Evolutionary conservation across 495 filamentous ascomycete genomes (phyloP), one percentile per base, ranked within the genome.

Genomic region (Podospora pseudoanserina): DNA sequence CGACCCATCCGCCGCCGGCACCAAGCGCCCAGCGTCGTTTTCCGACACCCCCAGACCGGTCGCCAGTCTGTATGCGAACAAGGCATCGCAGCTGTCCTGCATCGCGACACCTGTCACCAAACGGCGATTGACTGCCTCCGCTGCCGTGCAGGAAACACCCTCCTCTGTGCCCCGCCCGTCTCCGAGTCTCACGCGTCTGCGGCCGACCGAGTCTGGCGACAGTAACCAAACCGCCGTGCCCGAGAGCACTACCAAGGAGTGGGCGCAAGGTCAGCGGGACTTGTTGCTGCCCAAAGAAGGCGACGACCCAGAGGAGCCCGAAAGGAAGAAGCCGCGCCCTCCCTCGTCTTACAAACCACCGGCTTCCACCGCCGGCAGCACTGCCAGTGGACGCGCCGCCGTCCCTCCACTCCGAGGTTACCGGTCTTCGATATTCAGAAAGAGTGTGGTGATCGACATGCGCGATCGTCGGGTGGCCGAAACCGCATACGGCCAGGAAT

Each of bases 381-480:
- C 61, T 19, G 19, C 55, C 3, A 20, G 55, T n/a, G 69, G 63
- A 59, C 75, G 76, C 63, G 66, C 82, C 65, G 76, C 72, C 7
- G 77, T 84, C 55, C 81, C 82, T 11, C 82, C 83, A 9, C 85
- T 83, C 68, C 80, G 84, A 34, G 73, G 77, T 27, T 85, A 84
- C 68, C 83, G 82, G 58, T 83, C 83, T 15, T 84, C 84, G 26
- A 77, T 78, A 7, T 78, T 82, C 49, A 79, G 85, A 66, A 81
- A 80, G 67, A 83, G 81, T 71, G 74, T 80, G n/a, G 73, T 76
- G 1, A 72, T 80, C 70, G 84, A 86, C 69, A 83, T 84, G 82
- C 82, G 76, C 68, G 39, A 71, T 53, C 55, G 70, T 34, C 75
- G 77, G 18, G 65, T 71, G 18, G 75, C 74, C 34, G 79, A 76